Base-by-base conservation (phyloP, 2,329 filamentous ascomycete species). In the Macroventuria anomochaeta region DNA sequence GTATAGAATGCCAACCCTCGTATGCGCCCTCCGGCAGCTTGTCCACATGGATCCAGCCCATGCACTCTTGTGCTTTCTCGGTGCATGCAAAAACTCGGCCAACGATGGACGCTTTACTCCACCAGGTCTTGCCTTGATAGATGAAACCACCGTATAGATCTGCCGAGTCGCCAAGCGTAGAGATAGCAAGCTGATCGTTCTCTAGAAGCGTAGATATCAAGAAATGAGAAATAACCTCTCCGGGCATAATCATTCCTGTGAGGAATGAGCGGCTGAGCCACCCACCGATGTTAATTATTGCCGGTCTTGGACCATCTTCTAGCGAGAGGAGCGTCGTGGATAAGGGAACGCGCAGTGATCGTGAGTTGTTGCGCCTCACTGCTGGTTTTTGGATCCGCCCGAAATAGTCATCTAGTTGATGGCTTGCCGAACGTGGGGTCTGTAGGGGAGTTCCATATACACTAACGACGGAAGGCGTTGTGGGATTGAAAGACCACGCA, bases 181-280 rank as follows among this genome's bases (percentile, higher is more conserved):
- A 64, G 7, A 85, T 75, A 1, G 81, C 81, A 3, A 75, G 59
- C 11, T 75, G 72, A 49, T 83, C 80, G 57, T 84, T 85, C 54
- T 85, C 83, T 2, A 85, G 69, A 6, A 85, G 55, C 0, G 81
- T 81, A 2, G 79, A 79, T 28, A 86, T 81, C n/a, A 86, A 72
- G 21, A 85, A 75, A 51, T 85, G 79, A 32, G 76, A 79, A 17
- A 82, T 80, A 3, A 77, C 65, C 59, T 83, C 80, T 3, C 83
- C 83, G 0, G 83, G 83, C 31, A 85, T 65, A 1, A 85, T 74
- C 18, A 85, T 70, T 0, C 82, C 83, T 1, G 81, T 80, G 0
- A 85, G 72, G 74, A 80, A 85, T 7, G 80, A 80, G 23, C 81
- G 78, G 44, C 80, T 83, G 3, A 85, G 74, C 82, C 82, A 85